A percentile compares a stretch with the other conserved stretches of the same genome.
These are phyloP conservation scores for Hymenoscyphus albidus DNA, from an alignment of 2,329 filamentous ascomycete species.

Conservation along the genomic window DNA sequence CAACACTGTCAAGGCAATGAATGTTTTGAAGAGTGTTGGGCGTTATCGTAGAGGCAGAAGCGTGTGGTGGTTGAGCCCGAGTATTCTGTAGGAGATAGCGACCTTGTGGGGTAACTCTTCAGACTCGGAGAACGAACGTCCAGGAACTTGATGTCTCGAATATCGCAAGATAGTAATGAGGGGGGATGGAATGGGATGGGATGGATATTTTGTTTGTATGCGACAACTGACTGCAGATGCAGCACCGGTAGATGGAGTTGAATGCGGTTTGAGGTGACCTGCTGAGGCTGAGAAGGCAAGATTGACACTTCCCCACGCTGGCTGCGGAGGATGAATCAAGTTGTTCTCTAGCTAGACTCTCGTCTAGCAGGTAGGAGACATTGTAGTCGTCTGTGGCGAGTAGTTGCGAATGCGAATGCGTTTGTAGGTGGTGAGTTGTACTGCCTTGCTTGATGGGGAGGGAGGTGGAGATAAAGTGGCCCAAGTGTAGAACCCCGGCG, in stretches of 20 bases:
- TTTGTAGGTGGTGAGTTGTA: slow-evolving; percentile 9
- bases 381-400: slow-evolving; percentile 23
- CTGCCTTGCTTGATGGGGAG: slow-evolving; percentile 4
- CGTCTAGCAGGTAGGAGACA: slow-evolving; percentile 41
- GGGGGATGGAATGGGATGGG: not conserved
- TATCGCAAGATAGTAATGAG: slow-evolving; percentile 12
- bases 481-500: too few relatives aligned
- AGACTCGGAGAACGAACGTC: slow-evolving; percentile 35
- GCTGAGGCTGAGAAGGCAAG: slow-evolving; percentile 39
- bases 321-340: slow-evolving; percentile 42
- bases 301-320: slow-evolving; percentile 43
- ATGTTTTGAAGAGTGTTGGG: slow-evolving; percentile 20
- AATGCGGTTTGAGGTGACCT: slow-evolving; percentile 31
- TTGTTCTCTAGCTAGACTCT: slow-evolving; percentile 42
- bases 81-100: slow-evolving; percentile 31
- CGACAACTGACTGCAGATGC: slow-evolving; percentile 21
- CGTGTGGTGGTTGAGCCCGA: slow-evolving; percentile 33
- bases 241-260: slow-evolving; percentile 16
- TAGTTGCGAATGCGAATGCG: slow-evolving; percentile 15
- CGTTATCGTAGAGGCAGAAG: slow-evolving; percentile 30
- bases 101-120: slow-evolving; percentile 33
- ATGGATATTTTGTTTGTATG: not conserved
- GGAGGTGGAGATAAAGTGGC: slow-evolving; percentile 1
- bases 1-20: slow-evolving; percentile 23
- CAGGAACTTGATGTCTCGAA: slow-evolving; percentile 33